A percentile compares a stretch with the other conserved stretches of the same genome.
Evolutionary conservation across 495 filamentous ascomycete species (phyloP).

Genomic region (Neurospora sp.): DNA sequence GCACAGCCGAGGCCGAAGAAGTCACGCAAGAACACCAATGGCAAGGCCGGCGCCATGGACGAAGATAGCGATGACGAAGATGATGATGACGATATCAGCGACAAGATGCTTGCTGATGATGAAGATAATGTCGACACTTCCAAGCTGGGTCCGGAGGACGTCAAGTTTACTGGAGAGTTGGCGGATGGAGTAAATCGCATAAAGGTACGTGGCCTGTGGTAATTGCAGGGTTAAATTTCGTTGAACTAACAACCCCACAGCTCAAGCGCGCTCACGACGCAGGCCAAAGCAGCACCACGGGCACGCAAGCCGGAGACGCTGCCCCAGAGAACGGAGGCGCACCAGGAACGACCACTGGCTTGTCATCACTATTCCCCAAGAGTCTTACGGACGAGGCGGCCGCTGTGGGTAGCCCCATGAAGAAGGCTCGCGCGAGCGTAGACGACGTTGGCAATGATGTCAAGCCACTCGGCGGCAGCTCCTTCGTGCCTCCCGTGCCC

Average conservation of each 20-base stretch:
- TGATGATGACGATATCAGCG: slow-evolving; percentile 64
- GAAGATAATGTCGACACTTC: slow-evolving; percentile 56
- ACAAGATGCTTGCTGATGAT: slow-evolving; percentile 51
- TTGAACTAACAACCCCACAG: slow-evolving; percentile 38
- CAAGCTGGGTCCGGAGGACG: slow-evolving; percentile 60
- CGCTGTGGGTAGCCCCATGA: slow-evolving; percentile 66
- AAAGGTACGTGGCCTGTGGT: too few relatives aligned
- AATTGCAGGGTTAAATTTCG: too few relatives aligned
- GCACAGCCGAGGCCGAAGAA: slow-evolving; percentile 40
- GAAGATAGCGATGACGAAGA: slow-evolving; percentile 58
- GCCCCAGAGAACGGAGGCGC: slow-evolving; percentile 28
- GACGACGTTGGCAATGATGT: slow-evolving; percentile 13
- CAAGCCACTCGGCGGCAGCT: not conserved
- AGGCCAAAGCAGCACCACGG: slow-evolving; percentile 51
- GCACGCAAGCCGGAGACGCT: slow-evolving; percentile 19
- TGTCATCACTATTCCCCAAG: slow-evolving; percentile 25
- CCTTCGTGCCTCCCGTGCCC: not conserved
- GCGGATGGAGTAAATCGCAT: slow-evolving; percentile 88
- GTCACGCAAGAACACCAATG: slow-evolving; percentile 46
- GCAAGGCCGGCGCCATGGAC: slow-evolving; percentile 31
- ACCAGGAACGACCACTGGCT: slow-evolving; percentile 13
- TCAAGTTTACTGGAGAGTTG: slow-evolving; percentile 70
- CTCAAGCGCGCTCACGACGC: slow-evolving; percentile 91
- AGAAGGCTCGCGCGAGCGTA: slow-evolving; percentile 69
- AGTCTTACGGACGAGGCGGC: slow-evolving; percentile 30